Base-by-base conservation (phyloP, 2,329 filamentous ascomycete genomes). In the Tolypocladium inflatum region DNA sequence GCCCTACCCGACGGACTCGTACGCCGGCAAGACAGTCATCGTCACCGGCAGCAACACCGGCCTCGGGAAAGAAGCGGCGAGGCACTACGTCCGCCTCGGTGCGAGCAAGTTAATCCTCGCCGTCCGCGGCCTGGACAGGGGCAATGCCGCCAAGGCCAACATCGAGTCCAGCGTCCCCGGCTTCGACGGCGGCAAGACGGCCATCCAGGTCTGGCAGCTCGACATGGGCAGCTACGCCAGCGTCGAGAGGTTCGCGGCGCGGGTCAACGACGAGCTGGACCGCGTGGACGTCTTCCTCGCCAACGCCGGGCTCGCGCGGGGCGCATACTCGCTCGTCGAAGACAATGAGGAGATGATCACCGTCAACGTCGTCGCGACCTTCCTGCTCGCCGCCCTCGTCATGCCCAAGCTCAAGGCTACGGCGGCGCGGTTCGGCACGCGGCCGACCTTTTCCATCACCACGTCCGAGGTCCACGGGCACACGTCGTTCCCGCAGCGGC, bases 361-460 rank as follows among this genome's bases (percentile, higher is more conserved):
- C 0, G 74, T 80, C 56, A 85, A 85, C 58, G 78, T 82, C 11
- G 70, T 85, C 57, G 74, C 71, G 15, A 82, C 79, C 0, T 74
- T 83, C 45, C 64, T 85, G 2, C 69, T 85, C 0, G 76, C 72
- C 0, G 61, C 78, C 0, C 68, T 82, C 0, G 48, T 84, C 3
- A 59, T 85, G 23, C 82, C 81, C 0, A 80, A 77, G 63, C 70
- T 85, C 4, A 74, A 74, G 55, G 69, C 74, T 33, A 77, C 71
- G 19, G 70, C 68, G 0, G 58, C 39, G 7, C 54, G 39, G 10
- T 64, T 60, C 56, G 48, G 55, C 33, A 67, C 55, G 0, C 57
- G 54, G 3, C 68, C 72, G 1, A 64, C 61, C 61, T 43, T 74
- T 7, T 63, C 61, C 3, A 61, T 74, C 50, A 66, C 67, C 7